Evolutionary conservation across 2,329 filamentous ascomycete species (phyloP), one percentile per base, ranked within the genome.

Genomic region (Alternaria solani): DNA sequence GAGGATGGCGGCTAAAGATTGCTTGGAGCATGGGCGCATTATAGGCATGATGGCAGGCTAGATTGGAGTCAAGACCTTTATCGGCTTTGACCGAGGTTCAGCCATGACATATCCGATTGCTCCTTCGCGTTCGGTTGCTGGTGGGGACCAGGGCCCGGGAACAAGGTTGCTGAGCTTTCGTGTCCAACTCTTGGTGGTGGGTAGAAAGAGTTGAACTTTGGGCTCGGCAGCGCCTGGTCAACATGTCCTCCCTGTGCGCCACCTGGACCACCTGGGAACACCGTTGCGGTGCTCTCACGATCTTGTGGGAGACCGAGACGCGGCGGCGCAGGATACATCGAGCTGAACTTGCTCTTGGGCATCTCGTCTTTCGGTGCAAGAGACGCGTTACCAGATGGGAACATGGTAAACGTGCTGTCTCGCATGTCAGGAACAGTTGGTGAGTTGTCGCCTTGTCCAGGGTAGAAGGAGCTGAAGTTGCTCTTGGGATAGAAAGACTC

Each of bases 21-120:
- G 44, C 56, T 46, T 55, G 46, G 54, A 55, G 56, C 55, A 53
- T 59, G 43, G 52, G 54, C 49, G 55, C 59, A 55, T 59, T 46
- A 57, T 41, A 41, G 56, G 51, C 41, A 38, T 61, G 34, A 60
- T 32, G 20, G 7, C 46, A n/a, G 44, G 32, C 43, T 26, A 46
- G 7, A 25, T 38, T 39, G 46, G 44, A 38, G 2, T 38, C 25
- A 42, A 20, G 44, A 14, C 18, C 36, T 55, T 64, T 68, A 72
- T 61, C 70, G 71, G 41, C 68, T 72, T 44, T 71, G 85, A 47
- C 88, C 88, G 18, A 93, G 82, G 72, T 93, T 93, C 64, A 94
- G 79, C 91, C 91, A 94, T 78, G 89, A 92, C 89, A 93, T 91
- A 75, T 93, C 91, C 81, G 48, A 85, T 36, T 74, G 68, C 48